Evolutionary conservation across 768 basidiomycete species (phyloP), one percentile per base, ranked within the genome.

Genomic region (Auricularia auricula-judae): DNA sequence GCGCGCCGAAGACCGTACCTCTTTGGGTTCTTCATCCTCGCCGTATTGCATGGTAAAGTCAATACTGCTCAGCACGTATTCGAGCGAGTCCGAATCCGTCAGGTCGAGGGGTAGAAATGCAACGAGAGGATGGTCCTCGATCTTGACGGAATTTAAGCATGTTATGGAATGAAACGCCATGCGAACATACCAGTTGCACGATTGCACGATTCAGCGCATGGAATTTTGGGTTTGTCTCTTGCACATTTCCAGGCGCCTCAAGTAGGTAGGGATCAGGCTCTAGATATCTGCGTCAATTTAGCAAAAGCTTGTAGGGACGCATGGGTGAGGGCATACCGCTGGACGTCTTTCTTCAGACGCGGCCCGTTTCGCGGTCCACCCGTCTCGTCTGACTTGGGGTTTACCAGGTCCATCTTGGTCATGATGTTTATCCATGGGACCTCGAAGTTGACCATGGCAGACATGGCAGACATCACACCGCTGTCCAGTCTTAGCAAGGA

Each of bases 41-140:
- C 96, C 96, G 71, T 97, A 99, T 73, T 99, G 97, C 86, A 99
- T 94, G 65, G 93, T 89, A 70, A 93, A 96, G 77, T 99, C 97
- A 63, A 99, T 90, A 73, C 99, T 94, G 73, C 93, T 94, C 65
- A 99, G 81, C 10, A 98, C 86, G 2, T 84, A 87, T 71, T 92
- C 91, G 62, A 99, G 80, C 0, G 93, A 95, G 70, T 97, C 93
- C 61, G 93, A 84, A 67, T 86, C 84, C 16, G 93, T 86, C 39
- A 98, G 84, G 76, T 99, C 93, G 47, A 99, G 82, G 3, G 97
- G 95, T 43, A 99, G 77, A 79, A 99, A 99, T 2, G 93, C 94
- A 23, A 99, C 97, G 47, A 99, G 83, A 35, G 96, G 97, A 73
- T 98, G 94, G 74, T 98, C 97, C 73, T 98, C 94, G 74, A 99